Conservation (phyloP, 225 moss, liverwort and hornwort genomes). For the Bryoerythrophyllum caledonicum region DNA sequence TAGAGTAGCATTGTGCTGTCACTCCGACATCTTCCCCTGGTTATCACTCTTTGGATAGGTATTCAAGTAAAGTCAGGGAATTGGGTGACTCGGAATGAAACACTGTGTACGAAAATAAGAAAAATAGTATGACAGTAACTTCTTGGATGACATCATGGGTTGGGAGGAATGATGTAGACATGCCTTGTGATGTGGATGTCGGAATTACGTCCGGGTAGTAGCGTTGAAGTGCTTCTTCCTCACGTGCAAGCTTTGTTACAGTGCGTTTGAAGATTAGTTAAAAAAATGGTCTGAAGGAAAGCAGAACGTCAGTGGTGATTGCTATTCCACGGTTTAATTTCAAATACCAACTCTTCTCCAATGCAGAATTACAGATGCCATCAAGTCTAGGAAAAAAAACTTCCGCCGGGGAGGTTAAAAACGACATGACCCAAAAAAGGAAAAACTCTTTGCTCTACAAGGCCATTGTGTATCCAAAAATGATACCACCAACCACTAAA, state of each 20-base stretch:
- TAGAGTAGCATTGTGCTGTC: too few relatives aligned
- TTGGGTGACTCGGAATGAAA: too few relatives aligned
- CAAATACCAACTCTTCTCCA: background rate
- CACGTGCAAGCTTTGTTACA: background rate
- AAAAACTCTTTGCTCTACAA: constrained; percentile 3
- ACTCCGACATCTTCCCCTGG: too few relatives aligned
- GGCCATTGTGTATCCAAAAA: background rate
- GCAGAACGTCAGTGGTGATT: background rate
- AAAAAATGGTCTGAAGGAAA: background rate
- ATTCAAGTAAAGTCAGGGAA: too few relatives aligned
- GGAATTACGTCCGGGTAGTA: background rate
- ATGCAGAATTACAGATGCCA: background rate
- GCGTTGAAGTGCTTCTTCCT: too few relatives aligned
- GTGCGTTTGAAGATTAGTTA: background rate
- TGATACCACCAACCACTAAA: background rate
- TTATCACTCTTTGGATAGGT: too few relatives aligned
- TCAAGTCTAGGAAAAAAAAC: background rate
- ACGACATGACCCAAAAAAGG: background rate
- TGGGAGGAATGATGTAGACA: too few relatives aligned
- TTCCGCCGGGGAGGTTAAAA: background rate
- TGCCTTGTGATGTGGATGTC: too few relatives aligned
- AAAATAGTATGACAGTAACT: too few relatives aligned
- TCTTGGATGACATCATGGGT: too few relatives aligned
- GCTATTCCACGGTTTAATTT: background rate
- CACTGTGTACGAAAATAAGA: too few relatives aligned